Conservation (phyloP, 2,329 filamentous ascomycete species). For the Penicillium sp. region DNA sequence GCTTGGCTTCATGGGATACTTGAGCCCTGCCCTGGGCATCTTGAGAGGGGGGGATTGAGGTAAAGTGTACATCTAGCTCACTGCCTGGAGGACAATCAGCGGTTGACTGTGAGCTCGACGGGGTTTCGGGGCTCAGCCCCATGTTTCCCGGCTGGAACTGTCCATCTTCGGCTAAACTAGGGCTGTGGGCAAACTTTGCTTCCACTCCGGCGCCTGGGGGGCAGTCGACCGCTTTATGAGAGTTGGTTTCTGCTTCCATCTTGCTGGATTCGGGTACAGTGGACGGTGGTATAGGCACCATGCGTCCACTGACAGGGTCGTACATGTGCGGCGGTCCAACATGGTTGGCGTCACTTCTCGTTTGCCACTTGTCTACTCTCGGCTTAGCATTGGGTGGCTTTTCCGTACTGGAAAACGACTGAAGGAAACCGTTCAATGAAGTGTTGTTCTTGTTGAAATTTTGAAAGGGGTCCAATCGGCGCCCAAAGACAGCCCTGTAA, state of each 20-base stretch:
- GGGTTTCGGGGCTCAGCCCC: background rate
- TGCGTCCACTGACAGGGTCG: slow-evolving; percentile 44
- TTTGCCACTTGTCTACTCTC: slow-evolving; percentile 4
- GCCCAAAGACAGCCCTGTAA: slow-evolving; percentile 42
- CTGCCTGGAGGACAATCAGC: slow-evolving; percentile 9
- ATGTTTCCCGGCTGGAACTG: slow-evolving; percentile 8
- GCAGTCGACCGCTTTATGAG: background rate
- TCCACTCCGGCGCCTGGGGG: slow-evolving; percentile 10
- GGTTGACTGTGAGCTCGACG: background rate
- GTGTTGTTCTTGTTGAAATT: slow-evolving; percentile 19
- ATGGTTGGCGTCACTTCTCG: background rate
- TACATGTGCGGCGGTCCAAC: slow-evolving; percentile 28
- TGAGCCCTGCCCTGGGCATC: background rate
- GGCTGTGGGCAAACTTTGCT: slow-evolving; percentile 7
- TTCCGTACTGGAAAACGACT: slow-evolving; percentile 22
- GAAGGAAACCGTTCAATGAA: slow-evolving; percentile 31
- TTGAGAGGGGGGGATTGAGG: background rate
- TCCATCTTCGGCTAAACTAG: slow-evolving; percentile 5
- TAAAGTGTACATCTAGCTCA: slow-evolving; percentile 8
- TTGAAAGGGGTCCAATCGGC: slow-evolving; percentile 27
- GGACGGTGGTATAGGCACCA: slow-evolving; percentile 27
- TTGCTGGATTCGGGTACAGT: background rate
- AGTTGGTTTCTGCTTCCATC: background rate
- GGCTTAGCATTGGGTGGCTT: slow-evolving; percentile 4
- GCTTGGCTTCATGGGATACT: background rate